Percentiles rank a stretch among this genome's conserved stretches.
These are phyloP conservation scores for Candida tropicalis DNA, from an alignment of 1,139 yeast species.

Conservation along the genomic window DNA sequence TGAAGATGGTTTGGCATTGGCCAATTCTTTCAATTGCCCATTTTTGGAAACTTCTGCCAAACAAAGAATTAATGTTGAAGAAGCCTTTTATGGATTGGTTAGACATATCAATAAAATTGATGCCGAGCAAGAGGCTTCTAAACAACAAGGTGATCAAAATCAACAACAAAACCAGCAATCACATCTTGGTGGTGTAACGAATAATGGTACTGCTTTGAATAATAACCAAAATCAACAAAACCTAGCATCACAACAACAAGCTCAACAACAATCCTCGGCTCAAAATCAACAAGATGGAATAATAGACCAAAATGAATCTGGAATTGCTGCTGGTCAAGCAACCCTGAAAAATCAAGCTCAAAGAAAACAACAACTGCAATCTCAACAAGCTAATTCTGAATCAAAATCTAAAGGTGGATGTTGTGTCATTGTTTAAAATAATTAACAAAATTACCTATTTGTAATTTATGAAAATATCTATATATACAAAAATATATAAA, in stretches of 20 bases:
- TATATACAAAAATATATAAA: too few relatives aligned
- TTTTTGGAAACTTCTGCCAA: slow-evolving; percentile 94
- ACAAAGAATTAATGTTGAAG: slow-evolving; percentile 91
- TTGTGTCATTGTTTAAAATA: slow-evolving; percentile 42
- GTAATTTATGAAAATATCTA: too few relatives aligned
- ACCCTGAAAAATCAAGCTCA: slow-evolving; percentile 9
- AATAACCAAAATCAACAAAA: slow-evolving; percentile 8
- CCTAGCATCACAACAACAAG: slow-evolving; percentile 8
- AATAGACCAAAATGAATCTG: slow-evolving; percentile 9
- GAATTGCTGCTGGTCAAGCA: slow-evolving; percentile 8
- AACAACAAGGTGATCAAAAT: slow-evolving; percentile 7
- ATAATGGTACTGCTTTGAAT: slow-evolving; percentile 8
- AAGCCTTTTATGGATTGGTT: slow-evolving; percentile 79
- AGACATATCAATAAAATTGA: slow-evolving; percentile 45
- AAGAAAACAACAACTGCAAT: slow-evolving; percentile 15
- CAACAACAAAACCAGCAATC: slow-evolving; percentile 7
- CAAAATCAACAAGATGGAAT: slow-evolving; percentile 9
- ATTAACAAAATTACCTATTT: too few relatives aligned
- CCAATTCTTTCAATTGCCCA: slow-evolving; percentile 72
- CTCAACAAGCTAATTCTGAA: slow-evolving; percentile 20
- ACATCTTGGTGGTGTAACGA: slow-evolving; percentile 5
- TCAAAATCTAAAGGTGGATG: slow-evolving; percentile 37
- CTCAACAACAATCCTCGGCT: slow-evolving; percentile 4
- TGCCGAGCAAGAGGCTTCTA: slow-evolving; percentile 6
- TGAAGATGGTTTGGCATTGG: slow-evolving; percentile 80